These are phyloP conservation scores for Blastocystis sp. DNA, from an alignment of 352 stramenopile species.

Conservation along the genomic window DNA sequence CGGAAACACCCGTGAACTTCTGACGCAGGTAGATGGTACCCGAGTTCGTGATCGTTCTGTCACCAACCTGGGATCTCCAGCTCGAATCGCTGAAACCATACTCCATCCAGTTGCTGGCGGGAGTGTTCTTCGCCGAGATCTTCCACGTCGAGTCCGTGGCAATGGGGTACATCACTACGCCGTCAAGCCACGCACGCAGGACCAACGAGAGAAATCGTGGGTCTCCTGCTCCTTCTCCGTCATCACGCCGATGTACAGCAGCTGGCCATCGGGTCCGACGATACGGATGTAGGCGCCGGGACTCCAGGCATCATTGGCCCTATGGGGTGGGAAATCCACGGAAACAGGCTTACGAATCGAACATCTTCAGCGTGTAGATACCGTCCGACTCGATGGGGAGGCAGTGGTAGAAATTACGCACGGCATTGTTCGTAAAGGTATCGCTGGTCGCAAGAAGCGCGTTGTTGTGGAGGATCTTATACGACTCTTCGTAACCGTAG, in stretches of 20 bases:
- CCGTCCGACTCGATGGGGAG: constrained; percentile 20
- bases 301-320: constrained; percentile 35
- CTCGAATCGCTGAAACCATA: constrained; percentile 3
- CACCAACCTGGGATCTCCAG: background rate
- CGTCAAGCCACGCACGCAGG: background rate
- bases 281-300: constrained; percentile 49
- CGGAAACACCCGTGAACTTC: constrained; percentile 1
- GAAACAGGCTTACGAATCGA: constrained; percentile 5
- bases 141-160: constrained; percentile 18
- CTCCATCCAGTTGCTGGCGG: constrained; percentile 8
- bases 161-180: constrained; percentile 54
- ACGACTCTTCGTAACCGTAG: constrained; percentile 42
- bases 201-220: constrained; percentile 38
- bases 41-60: background rate
- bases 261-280: constrained; percentile 37
- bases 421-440: constrained; percentile 65
- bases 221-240: background rate
- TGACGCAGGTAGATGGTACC: constrained; percentile 53
- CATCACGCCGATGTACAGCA: constrained; percentile 47
- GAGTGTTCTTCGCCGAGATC: background rate
- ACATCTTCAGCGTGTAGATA: constrained; percentile 49
- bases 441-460: constrained; percentile 21
- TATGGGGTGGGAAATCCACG: background rate
- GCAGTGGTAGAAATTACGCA: constrained; percentile 62
- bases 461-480: constrained; percentile 65